Evolutionary conservation across 78 protist genomes (phyloP).

Genomic region (Monosiga brevicollis): DNA sequence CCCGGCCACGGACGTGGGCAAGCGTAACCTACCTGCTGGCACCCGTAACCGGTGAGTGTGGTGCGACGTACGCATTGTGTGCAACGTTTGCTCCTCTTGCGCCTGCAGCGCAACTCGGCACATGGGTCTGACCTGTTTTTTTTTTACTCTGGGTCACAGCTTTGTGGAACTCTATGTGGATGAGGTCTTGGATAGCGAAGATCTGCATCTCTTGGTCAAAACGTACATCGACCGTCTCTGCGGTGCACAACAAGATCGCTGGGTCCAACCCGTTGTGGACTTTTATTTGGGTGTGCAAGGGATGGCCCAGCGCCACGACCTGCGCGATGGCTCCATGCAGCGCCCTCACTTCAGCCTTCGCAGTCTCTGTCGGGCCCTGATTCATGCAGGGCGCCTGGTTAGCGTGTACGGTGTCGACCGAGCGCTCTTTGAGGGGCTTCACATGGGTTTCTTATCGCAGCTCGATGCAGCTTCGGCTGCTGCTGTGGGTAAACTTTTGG

Average conservation of each 20-base stretch:
- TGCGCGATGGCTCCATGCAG: slow-evolving; percentile 68
- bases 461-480: slow-evolving; percentile 17
- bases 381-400: slow-evolving; percentile 18
- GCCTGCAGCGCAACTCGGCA: no score
- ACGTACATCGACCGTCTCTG: slow-evolving; percentile 31
- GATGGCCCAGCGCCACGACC: neutral
- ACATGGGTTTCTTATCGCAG: slow-evolving; percentile 75
- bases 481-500: neutral
- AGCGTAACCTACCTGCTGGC: slow-evolving; percentile 87
- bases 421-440: slow-evolving; percentile 65
- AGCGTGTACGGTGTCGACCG: slow-evolving; percentile 66
- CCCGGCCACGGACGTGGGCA: slow-evolving; percentile 98
- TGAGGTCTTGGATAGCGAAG: slow-evolving; percentile 59
- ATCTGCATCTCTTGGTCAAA: slow-evolving; percentile 59
- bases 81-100: no score
- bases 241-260: neutral
- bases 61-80: no score
- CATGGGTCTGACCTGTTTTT: no score
- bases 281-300: slow-evolving; percentile 41
- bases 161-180: slow-evolving; percentile 92
- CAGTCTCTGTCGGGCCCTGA: slow-evolving; percentile 83
- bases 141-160: no score
- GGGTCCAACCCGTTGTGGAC: slow-evolving; percentile 45
- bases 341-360: slow-evolving; percentile 88
- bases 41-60: slow-evolving; percentile 27